Evolutionary conservation across 768 basidiomycete genomes (phyloP).

Genomic region (Pleurotus citrinopileatus): DNA sequence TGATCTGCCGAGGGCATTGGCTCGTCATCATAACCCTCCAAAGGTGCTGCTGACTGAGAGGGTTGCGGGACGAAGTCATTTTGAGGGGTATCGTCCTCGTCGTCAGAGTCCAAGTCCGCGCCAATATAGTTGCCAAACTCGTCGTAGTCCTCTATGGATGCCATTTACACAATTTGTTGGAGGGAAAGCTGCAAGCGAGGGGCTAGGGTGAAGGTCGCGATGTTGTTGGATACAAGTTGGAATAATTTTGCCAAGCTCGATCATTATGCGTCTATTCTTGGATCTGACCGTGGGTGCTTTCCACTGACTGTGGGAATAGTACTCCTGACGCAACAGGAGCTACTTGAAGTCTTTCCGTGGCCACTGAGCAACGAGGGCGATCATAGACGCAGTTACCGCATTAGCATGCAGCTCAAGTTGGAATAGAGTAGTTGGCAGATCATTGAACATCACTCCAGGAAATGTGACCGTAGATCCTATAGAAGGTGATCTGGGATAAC

Average conservation of each 20-base stretch:
- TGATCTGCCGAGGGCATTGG: conserved; percentile 51
- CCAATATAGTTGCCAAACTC: conserved; percentile 99
- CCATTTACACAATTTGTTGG: conserved; percentile 25
- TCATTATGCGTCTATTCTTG: conserved; percentile 23
- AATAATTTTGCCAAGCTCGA: too few relatives aligned
- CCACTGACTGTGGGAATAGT: conserved; percentile 15
- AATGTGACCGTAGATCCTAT: too few relatives aligned
- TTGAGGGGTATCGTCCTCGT: conserved; percentile 59
- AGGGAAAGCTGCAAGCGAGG: not conserved
- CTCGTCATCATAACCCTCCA: conserved; percentile 85
- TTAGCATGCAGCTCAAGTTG: too few relatives aligned
- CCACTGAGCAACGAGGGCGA: too few relatives aligned
- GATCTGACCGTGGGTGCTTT: conserved; percentile 19
- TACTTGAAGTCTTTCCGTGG: too few relatives aligned
- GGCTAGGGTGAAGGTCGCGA: conserved; percentile 2
- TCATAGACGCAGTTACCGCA: too few relatives aligned
- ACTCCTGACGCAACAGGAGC: not conserved
- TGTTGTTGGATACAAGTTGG: conserved; percentile 2
- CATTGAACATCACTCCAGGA: too few relatives aligned
- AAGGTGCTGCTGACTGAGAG: conserved; percentile 35
- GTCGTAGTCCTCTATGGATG: conserved; percentile 79
- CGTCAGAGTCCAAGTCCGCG: conserved; percentile 89
- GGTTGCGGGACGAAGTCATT: conserved; percentile 40
- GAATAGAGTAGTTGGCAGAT: too few relatives aligned
- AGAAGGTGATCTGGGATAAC: too few relatives aligned